Evolutionary conservation across 805 yeast species (phyloP), one percentile per base, ranked within the genome.

Genomic region (Cyberlindnera xylosilytica): DNA sequence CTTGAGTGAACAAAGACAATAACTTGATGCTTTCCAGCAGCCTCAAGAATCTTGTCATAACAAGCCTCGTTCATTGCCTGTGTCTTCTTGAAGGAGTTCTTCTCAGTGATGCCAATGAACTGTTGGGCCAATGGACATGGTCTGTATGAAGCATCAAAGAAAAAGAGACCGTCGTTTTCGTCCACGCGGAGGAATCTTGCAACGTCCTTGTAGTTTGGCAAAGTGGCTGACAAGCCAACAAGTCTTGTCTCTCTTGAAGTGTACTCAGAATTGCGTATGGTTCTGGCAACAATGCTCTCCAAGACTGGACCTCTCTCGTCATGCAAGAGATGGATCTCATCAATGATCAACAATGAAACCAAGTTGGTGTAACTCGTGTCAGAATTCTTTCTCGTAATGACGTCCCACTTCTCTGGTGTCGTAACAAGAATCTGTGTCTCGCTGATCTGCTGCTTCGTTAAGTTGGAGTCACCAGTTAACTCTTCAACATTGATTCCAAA

Each of bases 341-440:
- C 99, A 38, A 93, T 79, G 20, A 91, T 83, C 9, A 91, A 63
- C 18, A 91, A 70, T 31, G 77, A 73, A 1, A 88, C 93, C 1
- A 79, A 65, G 27, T 75, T 71, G 1, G 81, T 75, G 52, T 81
- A 83, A 19, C 83, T 76, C 2, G 78, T 68, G 46, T 86, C 91
- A 17, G 79, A 70, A 33, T 74, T 72, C 56, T 91, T 91, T 65
- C 99, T 74, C 1, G 97, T 90, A 13, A 90, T 82, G 17, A 93
- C 87, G 65, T 93, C 98, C 98, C 98, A 91, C 58, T 90, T 91
- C 58, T 93, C 99, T 0, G 98, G 98, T 0, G 99, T 91, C 0
- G 97, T 87, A 1, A 91, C 95, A 37, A 91, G 66, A 5, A 91
- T 64, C 53, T 91, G 96, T 0, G 96, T 84, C 34, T 81, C 81